These are phyloP conservation scores for Trapa bicornis DNA, from an alignment of 345 rosid species.

Conservation along the genomic window DNA sequence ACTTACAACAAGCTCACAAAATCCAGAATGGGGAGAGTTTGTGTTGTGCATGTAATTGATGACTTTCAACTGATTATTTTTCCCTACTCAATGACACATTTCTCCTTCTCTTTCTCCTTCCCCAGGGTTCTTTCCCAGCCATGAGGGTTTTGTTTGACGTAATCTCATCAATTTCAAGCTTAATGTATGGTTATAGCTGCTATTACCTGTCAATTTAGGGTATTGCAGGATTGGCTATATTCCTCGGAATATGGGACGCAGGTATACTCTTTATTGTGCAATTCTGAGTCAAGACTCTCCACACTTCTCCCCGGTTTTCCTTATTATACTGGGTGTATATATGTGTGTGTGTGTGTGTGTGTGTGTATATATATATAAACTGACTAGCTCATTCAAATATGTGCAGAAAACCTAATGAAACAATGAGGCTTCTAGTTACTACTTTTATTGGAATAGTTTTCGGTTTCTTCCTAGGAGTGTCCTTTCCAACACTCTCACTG, in stretches of 20 bases:
- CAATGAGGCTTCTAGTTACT: slow-evolving; percentile 60
- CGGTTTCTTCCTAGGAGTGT: slow-evolving; percentile 79
- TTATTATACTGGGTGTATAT: background rate
- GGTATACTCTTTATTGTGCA: slow-evolving; percentile 17
- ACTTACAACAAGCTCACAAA: background rate
- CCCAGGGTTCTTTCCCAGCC: slow-evolving; percentile 9
- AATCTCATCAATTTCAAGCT: slow-evolving; percentile 5
- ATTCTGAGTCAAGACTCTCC: background rate
- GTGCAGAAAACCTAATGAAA: slow-evolving; percentile 47
- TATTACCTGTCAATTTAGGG: slow-evolving; percentile 3
- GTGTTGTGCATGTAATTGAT: background rate
- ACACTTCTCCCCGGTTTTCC: background rate
- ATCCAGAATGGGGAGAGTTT: background rate
- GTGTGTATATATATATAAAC: background rate
- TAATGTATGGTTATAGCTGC: slow-evolving; percentile 9
- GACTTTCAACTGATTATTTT: background rate
- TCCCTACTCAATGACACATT: too few species aligned
- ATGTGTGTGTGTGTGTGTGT: too few species aligned
- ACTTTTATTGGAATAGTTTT: slow-evolving; percentile 51
- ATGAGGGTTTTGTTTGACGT: slow-evolving; percentile 6
- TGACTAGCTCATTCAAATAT: slow-evolving; percentile 18
- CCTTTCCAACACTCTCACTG: slow-evolving; percentile 59
- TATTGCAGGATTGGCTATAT: background rate
- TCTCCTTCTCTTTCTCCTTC: background rate
- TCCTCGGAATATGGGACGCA: slow-evolving; percentile 27